Conservation (phyloP, 2,329 filamentous ascomycete genomes). For the Raffaelea arxii region DNA sequence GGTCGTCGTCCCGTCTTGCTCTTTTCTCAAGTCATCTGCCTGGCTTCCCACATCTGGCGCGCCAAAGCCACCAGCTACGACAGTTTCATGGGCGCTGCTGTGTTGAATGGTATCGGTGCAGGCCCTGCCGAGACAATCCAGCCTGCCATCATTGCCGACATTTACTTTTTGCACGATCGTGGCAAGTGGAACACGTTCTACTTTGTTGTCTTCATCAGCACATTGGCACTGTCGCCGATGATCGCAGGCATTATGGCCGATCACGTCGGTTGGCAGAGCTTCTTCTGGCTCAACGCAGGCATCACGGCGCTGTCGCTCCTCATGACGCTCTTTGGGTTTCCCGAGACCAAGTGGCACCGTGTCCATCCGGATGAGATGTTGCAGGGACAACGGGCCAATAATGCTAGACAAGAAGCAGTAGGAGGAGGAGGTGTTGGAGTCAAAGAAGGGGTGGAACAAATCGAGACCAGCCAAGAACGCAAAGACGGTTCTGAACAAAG, state of each 20-base stretch:
- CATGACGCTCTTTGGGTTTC: constrained; percentile 49
- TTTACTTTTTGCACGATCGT: constrained; percentile 55
- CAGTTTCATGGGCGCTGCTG: constrained; percentile 54
- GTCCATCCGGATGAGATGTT: not conserved
- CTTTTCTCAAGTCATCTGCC: constrained; percentile 31
- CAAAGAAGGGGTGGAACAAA: not conserved
- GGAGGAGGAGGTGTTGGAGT: constrained; percentile 13
- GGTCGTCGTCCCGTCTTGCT: constrained; percentile 39
- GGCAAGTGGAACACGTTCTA: constrained; percentile 45
- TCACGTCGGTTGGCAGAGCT: constrained; percentile 48
- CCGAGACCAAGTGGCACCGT: constrained; percentile 52
- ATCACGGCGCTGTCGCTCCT: constrained; percentile 39
- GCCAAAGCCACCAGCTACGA: constrained; percentile 46
- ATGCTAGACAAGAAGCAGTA: not conserved
- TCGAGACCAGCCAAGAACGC: not conserved
- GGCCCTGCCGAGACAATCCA: constrained; percentile 54
- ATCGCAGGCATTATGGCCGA: constrained; percentile 48
- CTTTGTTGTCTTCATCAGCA: constrained; percentile 47
- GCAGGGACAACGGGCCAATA: not conserved
- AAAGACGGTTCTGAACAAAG: not conserved
- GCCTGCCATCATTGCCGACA: constrained; percentile 53
- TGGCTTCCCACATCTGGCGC: constrained; percentile 36
- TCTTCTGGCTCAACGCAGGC: constrained; percentile 57
- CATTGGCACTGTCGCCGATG: constrained; percentile 14
- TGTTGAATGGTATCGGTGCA: constrained; percentile 52